These are phyloP conservation scores for Porodaedalea pini DNA, from an alignment of 1,284 basidiomycete genomes.

Conservation along the genomic window DNA sequence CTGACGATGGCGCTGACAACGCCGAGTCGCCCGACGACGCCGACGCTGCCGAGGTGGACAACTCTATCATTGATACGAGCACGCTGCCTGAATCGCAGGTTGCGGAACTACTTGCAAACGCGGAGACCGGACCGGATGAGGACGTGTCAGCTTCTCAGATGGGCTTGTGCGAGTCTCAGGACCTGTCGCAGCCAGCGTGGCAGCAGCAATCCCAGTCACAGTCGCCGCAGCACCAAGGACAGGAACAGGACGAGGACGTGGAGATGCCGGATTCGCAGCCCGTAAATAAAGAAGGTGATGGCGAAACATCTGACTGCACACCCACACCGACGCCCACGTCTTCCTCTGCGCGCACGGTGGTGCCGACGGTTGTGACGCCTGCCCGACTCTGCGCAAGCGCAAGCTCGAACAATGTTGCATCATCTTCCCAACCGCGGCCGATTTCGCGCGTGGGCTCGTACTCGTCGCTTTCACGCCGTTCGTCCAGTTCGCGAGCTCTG, in stretches of 20 bases:
- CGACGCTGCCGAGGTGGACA: background rate
- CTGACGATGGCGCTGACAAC: background rate
- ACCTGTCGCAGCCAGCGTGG: constrained; percentile 10
- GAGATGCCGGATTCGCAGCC: background rate
- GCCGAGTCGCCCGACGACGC: background rate
- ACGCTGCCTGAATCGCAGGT: constrained; percentile 16
- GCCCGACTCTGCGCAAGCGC: background rate
- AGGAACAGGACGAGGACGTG: background rate
- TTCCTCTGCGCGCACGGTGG: background rate
- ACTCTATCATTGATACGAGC: constrained; percentile 9
- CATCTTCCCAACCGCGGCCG: background rate
- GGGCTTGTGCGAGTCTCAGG: constrained; percentile 10
- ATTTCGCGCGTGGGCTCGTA: background rate
- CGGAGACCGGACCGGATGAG: background rate
- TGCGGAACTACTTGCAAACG: constrained; percentile 1
- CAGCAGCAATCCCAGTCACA: constrained; percentile 7
- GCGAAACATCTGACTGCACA: background rate
- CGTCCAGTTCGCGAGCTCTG: background rate
- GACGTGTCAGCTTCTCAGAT: constrained; percentile 18
- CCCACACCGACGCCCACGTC: background rate
- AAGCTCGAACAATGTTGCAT: background rate
- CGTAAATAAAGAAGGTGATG: background rate
- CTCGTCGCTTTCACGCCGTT: background rate
- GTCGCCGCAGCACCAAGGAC: background rate
- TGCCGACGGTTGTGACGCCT: background rate